These are phyloP conservation scores for Leccinum pachyderme DNA, from an alignment of 1,284 basidiomycete genomes.

Conservation along the genomic window DNA sequence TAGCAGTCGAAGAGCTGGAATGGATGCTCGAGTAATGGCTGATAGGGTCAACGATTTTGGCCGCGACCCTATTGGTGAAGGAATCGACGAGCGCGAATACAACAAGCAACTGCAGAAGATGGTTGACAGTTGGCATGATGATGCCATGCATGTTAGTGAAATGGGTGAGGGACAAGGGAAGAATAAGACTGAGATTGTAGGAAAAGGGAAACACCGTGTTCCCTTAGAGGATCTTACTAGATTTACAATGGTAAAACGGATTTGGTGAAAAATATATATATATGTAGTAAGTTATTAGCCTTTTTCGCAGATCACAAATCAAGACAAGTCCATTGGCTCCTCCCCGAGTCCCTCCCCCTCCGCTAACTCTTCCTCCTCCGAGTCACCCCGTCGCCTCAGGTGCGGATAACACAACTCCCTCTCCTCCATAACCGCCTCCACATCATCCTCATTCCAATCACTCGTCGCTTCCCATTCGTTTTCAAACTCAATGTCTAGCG, in stretches of 20 bases:
- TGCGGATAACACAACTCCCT: not conserved
- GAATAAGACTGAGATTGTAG: slow-evolving; percentile 23
- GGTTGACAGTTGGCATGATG: slow-evolving; percentile 66
- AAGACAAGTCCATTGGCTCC: not conserved
- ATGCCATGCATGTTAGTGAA: slow-evolving; percentile 65
- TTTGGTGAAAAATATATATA: slow-evolving; percentile 55
- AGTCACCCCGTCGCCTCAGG: not conserved
- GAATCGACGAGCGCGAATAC: slow-evolving; percentile 81
- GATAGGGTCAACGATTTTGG: slow-evolving; percentile 82
- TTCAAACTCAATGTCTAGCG: not conserved
- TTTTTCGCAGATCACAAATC: no score
- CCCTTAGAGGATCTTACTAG: slow-evolving; percentile 84
- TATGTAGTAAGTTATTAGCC: no score
- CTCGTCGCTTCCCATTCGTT: not conserved
- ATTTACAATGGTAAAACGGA: slow-evolving; percentile 93
- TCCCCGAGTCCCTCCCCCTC: not conserved
- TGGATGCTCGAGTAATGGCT: slow-evolving; percentile 72
- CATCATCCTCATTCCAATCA: not conserved
- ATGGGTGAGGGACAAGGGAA: slow-evolving; percentile 51
- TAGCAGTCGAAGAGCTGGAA: slow-evolving; percentile 66
- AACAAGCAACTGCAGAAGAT: slow-evolving; percentile 76
- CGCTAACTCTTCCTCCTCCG: not conserved
- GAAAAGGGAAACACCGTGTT: slow-evolving; percentile 57
- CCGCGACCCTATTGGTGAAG: slow-evolving; percentile 83
- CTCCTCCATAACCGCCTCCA: not conserved